phyloP scores from a whole-genome alignment of 2,329 filamentous ascomycete genomes.

The Xylariaceae sp. region DNA sequence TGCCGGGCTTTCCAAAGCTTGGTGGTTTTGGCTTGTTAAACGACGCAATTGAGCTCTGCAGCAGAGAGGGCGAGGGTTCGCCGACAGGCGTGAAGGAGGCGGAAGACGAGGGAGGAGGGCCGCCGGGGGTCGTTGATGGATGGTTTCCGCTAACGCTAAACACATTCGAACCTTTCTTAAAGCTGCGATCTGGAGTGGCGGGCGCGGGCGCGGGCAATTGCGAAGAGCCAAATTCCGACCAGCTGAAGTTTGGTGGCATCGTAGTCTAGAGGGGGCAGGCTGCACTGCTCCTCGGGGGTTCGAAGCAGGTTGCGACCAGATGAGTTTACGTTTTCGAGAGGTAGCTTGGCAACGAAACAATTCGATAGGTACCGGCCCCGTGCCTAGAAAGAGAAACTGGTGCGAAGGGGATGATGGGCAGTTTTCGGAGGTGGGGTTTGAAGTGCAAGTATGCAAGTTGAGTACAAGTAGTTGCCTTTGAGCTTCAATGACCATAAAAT shows the following conservation, averaged over 20 bases:
- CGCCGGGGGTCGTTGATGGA: conserved; percentile 50
- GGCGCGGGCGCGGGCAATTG: too few relatives aligned
- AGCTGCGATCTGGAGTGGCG: conserved; percentile 44
- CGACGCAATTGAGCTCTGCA: conserved; percentile 49
- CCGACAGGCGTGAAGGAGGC: conserved; percentile 52
- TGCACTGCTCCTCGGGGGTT: too few relatives aligned
- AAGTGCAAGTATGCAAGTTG: too few relatives aligned
- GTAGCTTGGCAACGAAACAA: background rate
- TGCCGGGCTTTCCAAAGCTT: conserved; percentile 33
- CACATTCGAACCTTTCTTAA: conserved; percentile 30
- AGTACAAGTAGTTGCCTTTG: too few relatives aligned
- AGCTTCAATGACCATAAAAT: conserved; percentile 10
- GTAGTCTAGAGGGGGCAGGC: conserved; percentile 10
- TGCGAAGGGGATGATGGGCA: too few relatives aligned
- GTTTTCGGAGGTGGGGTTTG: too few relatives aligned
- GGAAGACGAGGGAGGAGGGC: conserved; percentile 44
- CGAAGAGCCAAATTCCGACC: conserved; percentile 39
- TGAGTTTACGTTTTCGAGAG: background rate
- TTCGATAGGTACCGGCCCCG: too few relatives aligned
- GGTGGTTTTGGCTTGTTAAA: conserved; percentile 35
- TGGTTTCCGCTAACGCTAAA: conserved; percentile 38
- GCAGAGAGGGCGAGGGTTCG: conserved; percentile 49
- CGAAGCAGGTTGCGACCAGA: conserved; percentile 6
- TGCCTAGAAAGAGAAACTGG: too few relatives aligned
- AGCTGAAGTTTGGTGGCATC: conserved; percentile 33